A percentile compares a stretch with the other conserved stretches of the same genome.
Conservation (phyloP, 148 eudicot species). For the Spergularia bocconei region DNA sequence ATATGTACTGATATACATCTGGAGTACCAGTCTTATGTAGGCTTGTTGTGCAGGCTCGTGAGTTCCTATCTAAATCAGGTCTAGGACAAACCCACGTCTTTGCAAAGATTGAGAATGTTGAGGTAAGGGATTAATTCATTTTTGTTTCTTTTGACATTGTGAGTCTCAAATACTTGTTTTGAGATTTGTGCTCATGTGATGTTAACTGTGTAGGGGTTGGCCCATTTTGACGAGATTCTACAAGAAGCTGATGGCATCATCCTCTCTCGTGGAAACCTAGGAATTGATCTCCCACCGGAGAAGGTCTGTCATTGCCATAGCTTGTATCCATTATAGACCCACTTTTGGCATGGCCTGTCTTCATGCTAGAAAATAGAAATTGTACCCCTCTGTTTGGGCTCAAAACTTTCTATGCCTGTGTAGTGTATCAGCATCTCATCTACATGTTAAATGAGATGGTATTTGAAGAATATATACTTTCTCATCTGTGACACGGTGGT, state of each 20-base stretch:
- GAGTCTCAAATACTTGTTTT: neutral
- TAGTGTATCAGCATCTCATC: too few relatives aligned
- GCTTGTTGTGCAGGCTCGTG: slow-evolving; percentile 59
- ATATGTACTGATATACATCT: neutral
- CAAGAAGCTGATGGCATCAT: slow-evolving; percentile 95
- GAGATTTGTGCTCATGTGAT: neutral
- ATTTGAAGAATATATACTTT: too few relatives aligned
- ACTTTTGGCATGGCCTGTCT: neutral
- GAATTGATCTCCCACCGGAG: slow-evolving; percentile 93
- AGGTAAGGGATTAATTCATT: slow-evolving; percentile 36
- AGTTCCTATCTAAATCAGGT: slow-evolving; percentile 61
- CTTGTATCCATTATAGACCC: neutral
- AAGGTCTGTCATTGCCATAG: slow-evolving; percentile 46
- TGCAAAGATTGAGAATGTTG: slow-evolving; percentile 86
- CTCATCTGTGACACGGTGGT: too few relatives aligned
- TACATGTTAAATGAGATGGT: too few relatives aligned
- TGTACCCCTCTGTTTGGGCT: neutral
- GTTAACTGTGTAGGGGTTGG: slow-evolving; percentile 54
- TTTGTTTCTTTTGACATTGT: neutral
- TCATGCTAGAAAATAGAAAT: neutral
- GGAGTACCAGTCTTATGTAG: neutral
- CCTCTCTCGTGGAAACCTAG: slow-evolving; percentile 94
- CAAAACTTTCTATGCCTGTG: neutral
- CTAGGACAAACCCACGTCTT: slow-evolving; percentile 78
- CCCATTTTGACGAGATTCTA: slow-evolving; percentile 90